Evolutionary conservation across 495 filamentous ascomycete species (phyloP).

Genomic region (Podospora australis): DNA sequence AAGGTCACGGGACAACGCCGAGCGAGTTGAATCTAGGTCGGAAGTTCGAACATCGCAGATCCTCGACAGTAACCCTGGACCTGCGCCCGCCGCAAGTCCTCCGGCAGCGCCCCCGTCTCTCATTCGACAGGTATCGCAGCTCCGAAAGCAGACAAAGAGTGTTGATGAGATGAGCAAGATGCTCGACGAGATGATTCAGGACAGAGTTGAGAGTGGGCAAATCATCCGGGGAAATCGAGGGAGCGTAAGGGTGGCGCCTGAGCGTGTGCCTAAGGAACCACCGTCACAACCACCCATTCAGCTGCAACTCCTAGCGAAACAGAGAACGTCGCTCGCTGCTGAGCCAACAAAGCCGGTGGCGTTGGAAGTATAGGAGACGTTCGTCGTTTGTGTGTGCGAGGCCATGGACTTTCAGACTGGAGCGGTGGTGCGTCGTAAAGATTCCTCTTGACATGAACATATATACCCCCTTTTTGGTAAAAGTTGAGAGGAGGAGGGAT

Average conservation of each 20-base stretch:
- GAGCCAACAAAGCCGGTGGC: slow-evolving; percentile 13
- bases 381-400: neutral
- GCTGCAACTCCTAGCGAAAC: slow-evolving; percentile 30
- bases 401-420: neutral
- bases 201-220: slow-evolving; percentile 66
- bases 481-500: neutral
- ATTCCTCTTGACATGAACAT: too few relatives aligned
- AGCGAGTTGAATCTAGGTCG: slow-evolving; percentile 37
- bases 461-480: too few relatives aligned
- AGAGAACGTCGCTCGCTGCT: slow-evolving; percentile 25
- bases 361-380: slow-evolving; percentile 28
- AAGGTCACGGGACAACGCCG: slow-evolving; percentile 81
- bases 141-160: slow-evolving; percentile 55
- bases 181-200: slow-evolving; percentile 91
- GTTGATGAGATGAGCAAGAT: slow-evolving; percentile 86
- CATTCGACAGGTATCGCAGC: slow-evolving; percentile 29
- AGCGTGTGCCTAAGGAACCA: slow-evolving; percentile 15
- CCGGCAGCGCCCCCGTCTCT: slow-evolving; percentile 34
- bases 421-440: too few relatives aligned
- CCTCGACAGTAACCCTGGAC: slow-evolving; percentile 32
- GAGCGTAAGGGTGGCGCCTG: slow-evolving; percentile 43
- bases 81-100: slow-evolving; percentile 29
- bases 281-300: slow-evolving; percentile 25
- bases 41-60: slow-evolving; percentile 42
- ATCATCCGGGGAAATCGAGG: slow-evolving; percentile 54